A percentile compares a stretch with the other conserved stretches of the same genome.
phyloP scores from a whole-genome alignment of 2,329 filamentous ascomycete species.

The Penicillium freii region DNA sequence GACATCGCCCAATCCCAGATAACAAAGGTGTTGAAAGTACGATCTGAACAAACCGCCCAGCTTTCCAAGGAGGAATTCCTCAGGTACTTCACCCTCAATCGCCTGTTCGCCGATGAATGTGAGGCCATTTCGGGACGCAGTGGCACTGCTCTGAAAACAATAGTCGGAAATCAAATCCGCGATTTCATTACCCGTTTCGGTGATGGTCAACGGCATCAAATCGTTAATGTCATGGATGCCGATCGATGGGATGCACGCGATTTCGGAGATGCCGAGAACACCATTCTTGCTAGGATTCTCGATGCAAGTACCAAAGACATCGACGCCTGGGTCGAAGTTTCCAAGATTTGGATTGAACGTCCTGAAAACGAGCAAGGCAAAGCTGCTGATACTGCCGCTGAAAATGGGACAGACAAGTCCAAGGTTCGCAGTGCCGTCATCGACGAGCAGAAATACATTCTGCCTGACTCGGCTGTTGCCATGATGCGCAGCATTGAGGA shows the following conservation, averaged over 20 bases:
- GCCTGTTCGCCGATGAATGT: conserved; percentile 65
- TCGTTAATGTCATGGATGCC: conserved; percentile 58
- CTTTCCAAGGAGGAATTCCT: conserved; percentile 58
- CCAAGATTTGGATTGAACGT: conserved; percentile 51
- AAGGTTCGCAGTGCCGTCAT: conserved; percentile 72
- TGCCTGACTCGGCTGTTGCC: conserved; percentile 77
- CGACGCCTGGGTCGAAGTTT: conserved; percentile 52
- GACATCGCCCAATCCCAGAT: conserved; percentile 65
- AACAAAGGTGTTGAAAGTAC: conserved; percentile 62
- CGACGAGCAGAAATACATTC: conserved; percentile 79
- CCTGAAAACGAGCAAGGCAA: conserved; percentile 19
- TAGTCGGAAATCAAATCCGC: conserved; percentile 62
- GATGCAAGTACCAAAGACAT: conserved; percentile 59
- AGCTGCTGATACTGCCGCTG: conserved; percentile 36
- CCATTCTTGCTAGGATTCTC: conserved; percentile 55
- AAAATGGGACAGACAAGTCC: conserved; percentile 52
- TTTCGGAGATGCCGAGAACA: conserved; percentile 54
- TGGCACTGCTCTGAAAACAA: conserved; percentile 58
- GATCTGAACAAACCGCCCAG: conserved; percentile 58
- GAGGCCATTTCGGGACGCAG: conserved; percentile 64
- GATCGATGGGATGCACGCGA: conserved; percentile 66
- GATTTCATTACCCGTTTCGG: conserved; percentile 60
- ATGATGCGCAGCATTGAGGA: conserved; percentile 78
- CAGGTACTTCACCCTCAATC: conserved; percentile 62
- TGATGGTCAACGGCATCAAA: conserved; percentile 56